Evolutionary conservation across 768 basidiomycete genomes (phyloP).

Genomic region (Sporobolomyces roseus): DNA sequence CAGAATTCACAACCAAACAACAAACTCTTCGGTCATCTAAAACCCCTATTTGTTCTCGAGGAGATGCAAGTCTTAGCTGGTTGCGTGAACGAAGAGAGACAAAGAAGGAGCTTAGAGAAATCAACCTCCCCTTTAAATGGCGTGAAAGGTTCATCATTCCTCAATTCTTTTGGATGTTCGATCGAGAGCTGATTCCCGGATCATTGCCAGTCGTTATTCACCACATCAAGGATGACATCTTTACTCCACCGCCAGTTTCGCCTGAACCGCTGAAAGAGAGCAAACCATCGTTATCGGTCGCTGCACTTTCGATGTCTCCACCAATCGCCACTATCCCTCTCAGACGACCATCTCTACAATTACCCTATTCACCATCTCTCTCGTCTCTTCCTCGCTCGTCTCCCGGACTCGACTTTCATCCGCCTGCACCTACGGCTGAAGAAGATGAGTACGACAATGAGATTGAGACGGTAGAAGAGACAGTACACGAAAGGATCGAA

Average conservation of each 20-base stretch:
- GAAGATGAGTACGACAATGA: neutral
- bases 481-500: constrained; percentile 65
- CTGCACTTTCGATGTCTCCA: constrained; percentile 28
- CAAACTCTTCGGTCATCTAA: constrained; percentile 78
- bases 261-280: neutral
- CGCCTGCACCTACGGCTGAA: neutral
- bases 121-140: constrained; percentile 11
- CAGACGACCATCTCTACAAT: constrained; percentile 13
- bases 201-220: constrained; percentile 53
- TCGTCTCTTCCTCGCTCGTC: neutral
- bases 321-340: constrained; percentile 18
- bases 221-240: constrained; percentile 71
- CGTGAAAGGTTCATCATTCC: constrained; percentile 11
- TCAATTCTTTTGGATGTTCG: neutral
- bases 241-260: neutral
- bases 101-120: neutral
- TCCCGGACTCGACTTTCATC: neutral
- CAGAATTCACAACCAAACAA: constrained; percentile 66
- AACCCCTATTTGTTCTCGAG: constrained; percentile 68
- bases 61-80: constrained; percentile 69
- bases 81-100: constrained; percentile 56
- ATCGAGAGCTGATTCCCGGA: neutral
- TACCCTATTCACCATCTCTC: neutral
- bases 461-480: constrained; percentile 47
- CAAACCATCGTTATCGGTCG: neutral